Base-by-base conservation (phyloP, 164 flowering plant species). In the Kalanchoe fedtschenkoi region DNA sequence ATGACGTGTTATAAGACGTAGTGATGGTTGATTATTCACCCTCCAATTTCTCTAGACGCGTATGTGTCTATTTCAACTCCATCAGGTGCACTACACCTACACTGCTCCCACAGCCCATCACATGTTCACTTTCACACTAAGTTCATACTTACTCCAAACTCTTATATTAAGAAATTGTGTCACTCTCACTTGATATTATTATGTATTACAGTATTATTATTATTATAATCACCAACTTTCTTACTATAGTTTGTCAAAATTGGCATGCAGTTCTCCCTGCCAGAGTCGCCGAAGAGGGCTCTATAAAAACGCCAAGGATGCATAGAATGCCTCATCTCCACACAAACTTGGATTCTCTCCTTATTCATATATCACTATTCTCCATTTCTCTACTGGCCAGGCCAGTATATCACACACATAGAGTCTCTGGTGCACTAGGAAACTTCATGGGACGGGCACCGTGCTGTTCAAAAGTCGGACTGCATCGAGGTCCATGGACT, bases 401-500 rank as follows among this genome's bases (percentile, higher is more conserved):
- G n/a, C n/a, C n/a, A n/a, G n/a, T n/a, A n/a, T n/a, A n/a, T n/a
- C n/a, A n/a, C n/a, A n/a, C n/a, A n/a, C n/a, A n/a, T n/a, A n/a
- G n/a, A n/a, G n/a, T n/a, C 28, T 51, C 32, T 51, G 30, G 56
- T 51, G 14, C 30, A 51, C 24, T 46, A 6, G 21, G 53, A 47
- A 30, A 22, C 30, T 22, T 47, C 30, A 84, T 84, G 89, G 87
- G 89, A 69, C 79, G 85, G 59, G 78, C 87, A 33, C 87, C 89
- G 19, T 82, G 89, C 62, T 82, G 89, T 62, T 62, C 83, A 7
- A 82, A 84, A 69, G 82, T 77, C 3, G 87, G 85, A 0, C 58
- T 84, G 66, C 77, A 71, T 32, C 77, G 77, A 70, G 89, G 89
- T 26, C 82, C 89, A 61, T 84, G 89, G 89, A 77, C 85, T 35